Conservation (phyloP, 2,329 filamentous ascomycete genomes). For the Orbilia javanica region DNA sequence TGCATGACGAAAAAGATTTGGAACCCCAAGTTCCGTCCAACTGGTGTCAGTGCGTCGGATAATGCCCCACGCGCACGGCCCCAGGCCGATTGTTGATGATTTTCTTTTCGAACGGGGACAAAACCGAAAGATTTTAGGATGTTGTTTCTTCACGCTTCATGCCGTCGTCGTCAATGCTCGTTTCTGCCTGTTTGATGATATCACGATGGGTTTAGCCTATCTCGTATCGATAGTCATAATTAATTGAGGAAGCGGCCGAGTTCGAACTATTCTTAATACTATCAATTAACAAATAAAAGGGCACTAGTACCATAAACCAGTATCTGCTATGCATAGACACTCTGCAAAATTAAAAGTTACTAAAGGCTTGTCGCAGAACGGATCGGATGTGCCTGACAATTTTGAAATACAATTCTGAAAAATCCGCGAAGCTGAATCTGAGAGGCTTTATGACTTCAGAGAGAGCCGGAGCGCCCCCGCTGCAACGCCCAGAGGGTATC, state of each 20-base stretch:
- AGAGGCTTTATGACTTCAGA: neutral
- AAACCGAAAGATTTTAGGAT: neutral
- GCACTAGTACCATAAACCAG: neutral
- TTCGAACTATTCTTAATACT: neutral
- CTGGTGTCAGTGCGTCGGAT: constrained; percentile 49
- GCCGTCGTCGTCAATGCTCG: constrained; percentile 14
- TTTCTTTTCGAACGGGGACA: neutral
- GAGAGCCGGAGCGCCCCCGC: neutral
- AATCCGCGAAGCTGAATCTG: neutral
- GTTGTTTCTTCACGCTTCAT: constrained; percentile 13
- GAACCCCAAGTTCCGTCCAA: constrained; percentile 34
- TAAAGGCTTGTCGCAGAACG: neutral
- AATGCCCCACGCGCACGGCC: constrained; percentile 34
- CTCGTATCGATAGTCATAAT: constrained; percentile 8
- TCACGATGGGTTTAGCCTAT: constrained; percentile 1
- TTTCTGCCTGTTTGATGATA: constrained; percentile 19
- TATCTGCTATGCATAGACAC: neutral
- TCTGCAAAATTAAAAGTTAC: constrained; percentile 1
- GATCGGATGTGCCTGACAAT: neutral
- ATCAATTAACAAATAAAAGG: neutral
- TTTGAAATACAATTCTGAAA: neutral
- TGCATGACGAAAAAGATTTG: constrained; percentile 36
- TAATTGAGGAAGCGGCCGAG: constrained; percentile 1
- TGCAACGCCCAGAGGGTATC: constrained; percentile 11
- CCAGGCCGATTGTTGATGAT: neutral